phyloP scores from a whole-genome alignment of 345 rosid species.

The Citrus inodora region DNA sequence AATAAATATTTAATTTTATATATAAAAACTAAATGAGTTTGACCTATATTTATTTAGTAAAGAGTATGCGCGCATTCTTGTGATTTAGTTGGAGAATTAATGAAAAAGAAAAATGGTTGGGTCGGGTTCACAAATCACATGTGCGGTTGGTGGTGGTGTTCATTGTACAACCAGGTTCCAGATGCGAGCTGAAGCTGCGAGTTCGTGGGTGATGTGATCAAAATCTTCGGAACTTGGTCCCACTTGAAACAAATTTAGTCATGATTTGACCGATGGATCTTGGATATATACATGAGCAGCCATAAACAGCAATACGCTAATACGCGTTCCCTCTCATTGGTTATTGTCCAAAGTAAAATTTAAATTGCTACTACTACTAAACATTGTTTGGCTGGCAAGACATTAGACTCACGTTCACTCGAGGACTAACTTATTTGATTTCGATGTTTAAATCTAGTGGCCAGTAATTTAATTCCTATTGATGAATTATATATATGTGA shows the following conservation, averaged over 20 bases:
- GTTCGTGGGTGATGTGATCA: slow-evolving; percentile 21
- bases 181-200: slow-evolving; percentile 2
- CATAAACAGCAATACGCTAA: background rate
- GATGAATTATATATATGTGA: background rate
- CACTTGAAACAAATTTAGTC: background rate
- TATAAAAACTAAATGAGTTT: too few species aligned
- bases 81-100: background rate
- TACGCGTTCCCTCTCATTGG: background rate
- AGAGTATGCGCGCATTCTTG: too few species aligned
- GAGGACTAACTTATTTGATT: background rate
- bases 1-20: too few species aligned
- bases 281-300: background rate
- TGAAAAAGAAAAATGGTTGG: background rate
- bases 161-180: slow-evolving; percentile 17
- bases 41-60: too few species aligned
- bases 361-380: background rate
- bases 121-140: background rate
- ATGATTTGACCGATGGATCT: background rate
- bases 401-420: background rate
- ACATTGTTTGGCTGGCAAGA: background rate
- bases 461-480: background rate
- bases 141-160: background rate
- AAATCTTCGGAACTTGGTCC: background rate
- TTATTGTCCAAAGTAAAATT: background rate
- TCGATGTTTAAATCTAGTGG: background rate